These are phyloP conservation scores for Cryptosporidium viatorum DNA, from an alignment of 169 alveolate species.

Conservation along the genomic window DNA sequence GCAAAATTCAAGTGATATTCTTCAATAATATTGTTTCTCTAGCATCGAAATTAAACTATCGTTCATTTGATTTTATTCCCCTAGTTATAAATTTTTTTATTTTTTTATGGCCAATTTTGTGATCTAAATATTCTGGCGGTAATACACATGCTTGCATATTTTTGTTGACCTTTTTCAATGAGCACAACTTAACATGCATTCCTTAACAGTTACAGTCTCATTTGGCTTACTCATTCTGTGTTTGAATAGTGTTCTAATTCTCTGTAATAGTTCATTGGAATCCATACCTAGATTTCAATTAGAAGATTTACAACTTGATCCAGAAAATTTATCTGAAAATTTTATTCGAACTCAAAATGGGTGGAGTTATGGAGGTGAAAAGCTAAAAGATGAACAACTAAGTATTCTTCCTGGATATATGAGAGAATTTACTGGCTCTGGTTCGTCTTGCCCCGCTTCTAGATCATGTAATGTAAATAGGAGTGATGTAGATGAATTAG, in stretches of 20 bases:
- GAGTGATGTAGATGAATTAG: slow-evolving; percentile 50
- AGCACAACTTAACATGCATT: slow-evolving; percentile 7
- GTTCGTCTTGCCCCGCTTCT: slow-evolving; percentile 25
- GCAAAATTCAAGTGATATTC: not conserved
- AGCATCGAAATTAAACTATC: not conserved
- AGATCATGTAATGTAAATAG: slow-evolving; percentile 61
- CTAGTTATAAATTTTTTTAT: not conserved
- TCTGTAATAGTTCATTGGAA: not conserved
- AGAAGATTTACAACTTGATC: slow-evolving; percentile 18
- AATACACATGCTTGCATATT: not conserved
- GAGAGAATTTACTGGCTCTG: slow-evolving; percentile 12
- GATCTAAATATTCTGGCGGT: slow-evolving; percentile 73
- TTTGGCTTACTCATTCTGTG: not conserved
- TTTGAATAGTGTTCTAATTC: not conserved
- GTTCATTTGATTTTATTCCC: not conserved
- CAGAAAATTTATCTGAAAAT: slow-evolving; percentile 30
- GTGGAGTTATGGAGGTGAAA: slow-evolving; percentile 37
- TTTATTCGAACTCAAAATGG: slow-evolving; percentile 24
- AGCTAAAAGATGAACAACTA: not conserved
- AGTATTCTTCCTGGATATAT: slow-evolving; percentile 40
- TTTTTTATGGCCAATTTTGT: not conserved
- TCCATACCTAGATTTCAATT: slow-evolving; percentile 31
- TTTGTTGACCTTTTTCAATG: not conserved
- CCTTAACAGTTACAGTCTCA: not conserved
- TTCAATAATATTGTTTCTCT: too few relatives aligned